phyloP scores from a whole-genome alignment of 805 yeast genomes.

The Yamadazyma philogaea region DNA sequence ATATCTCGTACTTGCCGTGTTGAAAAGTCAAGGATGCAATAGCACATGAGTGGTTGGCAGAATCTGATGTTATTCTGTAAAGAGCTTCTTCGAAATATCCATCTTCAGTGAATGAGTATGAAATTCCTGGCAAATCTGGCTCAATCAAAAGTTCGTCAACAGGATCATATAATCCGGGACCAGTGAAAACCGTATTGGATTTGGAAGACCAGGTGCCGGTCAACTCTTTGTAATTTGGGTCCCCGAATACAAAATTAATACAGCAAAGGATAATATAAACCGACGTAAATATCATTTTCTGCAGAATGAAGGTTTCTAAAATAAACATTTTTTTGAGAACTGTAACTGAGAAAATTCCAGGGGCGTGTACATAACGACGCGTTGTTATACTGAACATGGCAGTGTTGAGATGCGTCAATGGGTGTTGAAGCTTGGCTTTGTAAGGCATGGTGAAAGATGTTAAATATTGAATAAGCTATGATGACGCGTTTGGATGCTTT shows the following conservation, averaged over 20 bases:
- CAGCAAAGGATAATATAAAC: background rate
- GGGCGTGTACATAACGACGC: conserved; percentile 7
- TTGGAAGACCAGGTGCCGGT: conserved; percentile 96
- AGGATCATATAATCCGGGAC: conserved; percentile 95
- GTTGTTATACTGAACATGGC: conserved; percentile 7
- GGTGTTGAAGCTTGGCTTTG: background rate
- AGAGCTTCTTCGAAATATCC: conserved; percentile 89
- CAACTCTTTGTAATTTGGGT: conserved; percentile 43
- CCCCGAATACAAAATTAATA: conserved; percentile 14
- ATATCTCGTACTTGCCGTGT: conserved; percentile 76
- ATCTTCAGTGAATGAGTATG: conserved; percentile 89
- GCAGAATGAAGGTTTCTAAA: conserved; percentile 2
- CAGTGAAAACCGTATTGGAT: conserved; percentile 91
- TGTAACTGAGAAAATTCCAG: background rate
- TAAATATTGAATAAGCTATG: no score
- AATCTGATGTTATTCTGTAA: conserved; percentile 71
- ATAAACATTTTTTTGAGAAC: conserved; percentile 6
- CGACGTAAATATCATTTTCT: background rate
- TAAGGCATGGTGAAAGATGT: no score
- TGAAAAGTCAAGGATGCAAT: conserved; percentile 79
- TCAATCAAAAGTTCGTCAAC: conserved; percentile 91
- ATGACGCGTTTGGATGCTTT: no score
- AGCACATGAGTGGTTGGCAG: conserved; percentile 77
- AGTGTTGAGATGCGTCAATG: background rate
- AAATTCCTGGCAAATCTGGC: conserved; percentile 93